phyloP scores from a whole-genome alignment of 352 stramenopile genomes.

The Phytophthora chlamydospora region DNA sequence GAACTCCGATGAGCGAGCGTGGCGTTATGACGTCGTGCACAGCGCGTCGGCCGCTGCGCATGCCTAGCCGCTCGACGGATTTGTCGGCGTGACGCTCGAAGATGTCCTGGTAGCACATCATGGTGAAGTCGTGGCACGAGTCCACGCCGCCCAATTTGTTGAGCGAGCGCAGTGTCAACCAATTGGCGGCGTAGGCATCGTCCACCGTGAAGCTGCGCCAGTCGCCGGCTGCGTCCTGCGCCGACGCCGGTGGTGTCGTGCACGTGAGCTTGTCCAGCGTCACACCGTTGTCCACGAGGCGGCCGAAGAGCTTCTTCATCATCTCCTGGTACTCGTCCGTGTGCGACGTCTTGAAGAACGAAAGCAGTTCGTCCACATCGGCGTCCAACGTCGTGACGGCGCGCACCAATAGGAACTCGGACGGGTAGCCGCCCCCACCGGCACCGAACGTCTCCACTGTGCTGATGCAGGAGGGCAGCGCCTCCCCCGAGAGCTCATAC shows the following conservation, averaged over 20 bases:
- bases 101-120: conserved; percentile 68
- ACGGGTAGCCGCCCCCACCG: conserved; percentile 43
- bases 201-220: conserved; percentile 55
- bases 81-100: conserved; percentile 45
- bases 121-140: conserved; percentile 57
- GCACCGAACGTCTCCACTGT: conserved; percentile 47
- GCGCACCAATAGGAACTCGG: conserved; percentile 68
- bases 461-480: conserved; percentile 43
- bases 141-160: conserved; percentile 42
- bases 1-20: conserved; percentile 48
- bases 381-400: conserved; percentile 50
- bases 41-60: conserved; percentile 3
- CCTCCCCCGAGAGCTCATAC: conserved; percentile 61
- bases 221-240: conserved; percentile 4
- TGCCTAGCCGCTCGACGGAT: conserved; percentile 28
- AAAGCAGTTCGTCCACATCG: conserved; percentile 48
- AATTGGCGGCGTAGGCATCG: conserved; percentile 65
- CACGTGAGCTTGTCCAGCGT: conserved; percentile 57
- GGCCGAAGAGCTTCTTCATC: conserved; percentile 66
- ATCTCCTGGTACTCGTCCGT: conserved; percentile 41
- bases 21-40: too few relatives aligned
- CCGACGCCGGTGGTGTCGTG: conserved; percentile 42
- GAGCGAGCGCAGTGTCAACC: conserved; percentile 50
- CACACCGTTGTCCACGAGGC: conserved; percentile 50
- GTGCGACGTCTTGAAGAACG: too few relatives aligned